Percentiles rank a stretch among this genome's conserved stretches.
Evolutionary conservation across 1,139 yeast genomes (phyloP).

Genomic region (Pneumocystis oryctolagi): DNA sequence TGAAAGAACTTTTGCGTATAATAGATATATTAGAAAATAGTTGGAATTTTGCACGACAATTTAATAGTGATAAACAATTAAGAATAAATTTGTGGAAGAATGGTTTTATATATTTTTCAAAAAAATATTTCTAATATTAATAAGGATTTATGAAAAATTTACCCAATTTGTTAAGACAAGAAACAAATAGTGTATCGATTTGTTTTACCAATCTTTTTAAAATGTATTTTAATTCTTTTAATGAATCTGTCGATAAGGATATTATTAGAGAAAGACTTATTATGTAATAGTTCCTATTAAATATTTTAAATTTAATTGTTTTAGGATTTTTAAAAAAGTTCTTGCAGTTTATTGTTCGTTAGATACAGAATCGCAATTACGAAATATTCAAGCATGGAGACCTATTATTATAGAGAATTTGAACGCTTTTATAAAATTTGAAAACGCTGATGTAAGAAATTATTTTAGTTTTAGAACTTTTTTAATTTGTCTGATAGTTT

Average conservation of each 20-base stretch:
- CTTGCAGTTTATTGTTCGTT: slow-evolving; percentile 54
- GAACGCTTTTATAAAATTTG: slow-evolving; percentile 66
- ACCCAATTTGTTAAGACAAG: slow-evolving; percentile 85
- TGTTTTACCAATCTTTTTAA: slow-evolving; percentile 68
- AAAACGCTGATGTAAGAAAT: slow-evolving; percentile 39
- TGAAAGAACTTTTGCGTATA: slow-evolving; percentile 42
- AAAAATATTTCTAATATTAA: not conserved
- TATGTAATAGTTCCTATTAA: slow-evolving; percentile 26
- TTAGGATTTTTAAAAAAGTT: slow-evolving; percentile 44
- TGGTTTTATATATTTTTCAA: not conserved
- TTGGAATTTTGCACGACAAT: slow-evolving; percentile 67
- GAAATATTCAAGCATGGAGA: slow-evolving; percentile 72
- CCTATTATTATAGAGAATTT: slow-evolving; percentile 81
- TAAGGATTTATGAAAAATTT: slow-evolving; percentile 84
- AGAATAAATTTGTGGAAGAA: slow-evolving; percentile 68
- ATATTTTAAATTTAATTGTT: not conserved
- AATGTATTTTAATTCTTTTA: slow-evolving; percentile 52
- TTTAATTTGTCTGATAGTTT: slow-evolving; percentile 27
- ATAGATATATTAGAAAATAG: slow-evolving; percentile 50
- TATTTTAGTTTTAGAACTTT: not conserved
- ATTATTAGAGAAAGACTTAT: slow-evolving; percentile 42
- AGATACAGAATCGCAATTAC: slow-evolving; percentile 58
- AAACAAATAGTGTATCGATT: slow-evolving; percentile 78
- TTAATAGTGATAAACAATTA: slow-evolving; percentile 77
- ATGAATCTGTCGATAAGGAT: slow-evolving; percentile 25